A percentile compares a stretch with the other conserved stretches of the same genome.
Conservation (phyloP, 176 grass and related monocot genomes). For the Zoysia japonica region DNA sequence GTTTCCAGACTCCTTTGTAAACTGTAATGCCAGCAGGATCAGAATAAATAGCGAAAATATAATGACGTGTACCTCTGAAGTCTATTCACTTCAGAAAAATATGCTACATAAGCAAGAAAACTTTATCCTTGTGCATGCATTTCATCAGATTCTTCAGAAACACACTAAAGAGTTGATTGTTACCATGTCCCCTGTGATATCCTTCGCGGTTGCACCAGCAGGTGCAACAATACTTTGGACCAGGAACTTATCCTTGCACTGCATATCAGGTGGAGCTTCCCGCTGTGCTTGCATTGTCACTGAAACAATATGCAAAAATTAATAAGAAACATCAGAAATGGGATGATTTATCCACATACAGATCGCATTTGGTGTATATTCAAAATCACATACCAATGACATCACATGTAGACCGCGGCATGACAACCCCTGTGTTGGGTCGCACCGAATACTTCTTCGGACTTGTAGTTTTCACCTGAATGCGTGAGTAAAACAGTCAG, state of each 20-base stretch:
- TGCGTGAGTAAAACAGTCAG: slow-evolving; percentile 12
- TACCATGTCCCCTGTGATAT: slow-evolving; percentile 65
- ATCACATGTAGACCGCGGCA: slow-evolving; percentile 67
- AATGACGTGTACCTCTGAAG: slow-evolving; percentile 2
- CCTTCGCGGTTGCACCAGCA: slow-evolving; percentile 50
- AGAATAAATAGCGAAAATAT: neutral
- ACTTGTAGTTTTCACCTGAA: slow-evolving; percentile 87
- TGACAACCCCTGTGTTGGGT: slow-evolving; percentile 67
- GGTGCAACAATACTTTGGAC: slow-evolving; percentile 60
- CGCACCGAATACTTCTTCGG: slow-evolving; percentile 79
- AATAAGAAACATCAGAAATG: neutral
- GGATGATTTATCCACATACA: neutral
- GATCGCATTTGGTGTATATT: neutral
- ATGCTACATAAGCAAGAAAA: neutral
- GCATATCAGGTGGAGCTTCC: slow-evolving; percentile 58
- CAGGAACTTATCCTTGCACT: slow-evolving; percentile 83
- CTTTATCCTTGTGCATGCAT: neutral
- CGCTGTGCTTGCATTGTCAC: slow-evolving; percentile 79
- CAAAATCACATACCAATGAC: slow-evolving; percentile 57
- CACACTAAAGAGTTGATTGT: slow-evolving; percentile 26
- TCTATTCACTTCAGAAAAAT: slow-evolving; percentile 9
- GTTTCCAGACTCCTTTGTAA: slow-evolving; percentile 68
- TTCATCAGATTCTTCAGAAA: slow-evolving; percentile 4
- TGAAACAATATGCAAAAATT: slow-evolving; percentile 31
- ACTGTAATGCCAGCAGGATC: slow-evolving; percentile 44